Conservation (phyloP, 257 asterid genomes). For the Lycium barbarum region DNA sequence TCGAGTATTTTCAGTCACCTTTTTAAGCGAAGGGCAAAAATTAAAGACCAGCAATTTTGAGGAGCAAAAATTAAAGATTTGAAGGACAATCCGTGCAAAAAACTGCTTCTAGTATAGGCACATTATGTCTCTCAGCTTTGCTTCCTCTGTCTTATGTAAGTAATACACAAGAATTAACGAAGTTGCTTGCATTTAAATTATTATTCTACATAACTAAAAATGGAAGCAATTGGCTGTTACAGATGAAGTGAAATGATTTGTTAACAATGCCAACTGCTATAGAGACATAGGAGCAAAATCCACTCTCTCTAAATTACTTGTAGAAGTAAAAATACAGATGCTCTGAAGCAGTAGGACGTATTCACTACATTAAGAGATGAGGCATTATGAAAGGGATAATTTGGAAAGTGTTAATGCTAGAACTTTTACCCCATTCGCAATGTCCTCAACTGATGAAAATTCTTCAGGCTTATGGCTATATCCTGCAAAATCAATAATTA, state of each 20-base stretch:
- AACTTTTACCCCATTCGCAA: conserved; percentile 76
- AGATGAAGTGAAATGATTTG: not conserved
- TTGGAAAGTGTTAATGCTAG: conserved; percentile 73
- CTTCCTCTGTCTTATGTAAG: not conserved
- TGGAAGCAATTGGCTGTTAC: not conserved
- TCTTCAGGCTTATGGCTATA: conserved; percentile 93
- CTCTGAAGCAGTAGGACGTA: not conserved
- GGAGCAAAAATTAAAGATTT: too few relatives aligned
- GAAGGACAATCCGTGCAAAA: too few relatives aligned
- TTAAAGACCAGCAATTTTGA: too few relatives aligned
- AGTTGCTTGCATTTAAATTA: not conserved
- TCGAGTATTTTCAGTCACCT: too few relatives aligned
- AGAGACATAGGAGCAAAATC: not conserved
- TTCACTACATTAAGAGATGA: not conserved
- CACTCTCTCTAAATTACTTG: not conserved
- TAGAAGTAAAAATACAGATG: conserved; percentile 4
- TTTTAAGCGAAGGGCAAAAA: too few relatives aligned
- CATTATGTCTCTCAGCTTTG: not conserved
- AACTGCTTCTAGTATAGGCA: too few relatives aligned
- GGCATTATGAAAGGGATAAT: conserved; percentile 47
- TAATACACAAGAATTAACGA: not conserved
- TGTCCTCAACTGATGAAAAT: conserved; percentile 54
- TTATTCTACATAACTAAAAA: not conserved
- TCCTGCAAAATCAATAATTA: conserved; percentile 40
- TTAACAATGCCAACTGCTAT: not conserved